Conservation (phyloP, 108 stramenopile species). For the Pseudonitzschia multistriata region DNA sequence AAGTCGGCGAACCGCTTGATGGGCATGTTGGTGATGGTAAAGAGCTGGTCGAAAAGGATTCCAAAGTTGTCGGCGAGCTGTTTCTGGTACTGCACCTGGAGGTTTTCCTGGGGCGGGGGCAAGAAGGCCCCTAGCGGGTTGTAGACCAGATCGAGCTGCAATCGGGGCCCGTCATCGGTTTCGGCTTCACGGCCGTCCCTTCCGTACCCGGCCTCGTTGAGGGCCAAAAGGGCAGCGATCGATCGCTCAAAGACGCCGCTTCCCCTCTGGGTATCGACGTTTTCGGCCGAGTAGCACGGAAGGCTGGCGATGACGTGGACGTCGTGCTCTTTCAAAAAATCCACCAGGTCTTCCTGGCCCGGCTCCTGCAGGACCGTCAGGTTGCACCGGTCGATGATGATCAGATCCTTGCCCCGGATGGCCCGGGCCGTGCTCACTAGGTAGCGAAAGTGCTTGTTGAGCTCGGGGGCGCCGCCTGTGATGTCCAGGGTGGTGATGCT, state of each 20-base stretch:
- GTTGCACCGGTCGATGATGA: conserved; percentile 97
- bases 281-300: conserved; percentile 92
- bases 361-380: conserved; percentile 95
- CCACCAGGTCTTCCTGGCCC: conserved; percentile 89
- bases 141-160: conserved; percentile 91
- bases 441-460: conserved; percentile 87
- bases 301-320: conserved; percentile 89
- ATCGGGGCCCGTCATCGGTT: conserved; percentile 23
- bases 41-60: conserved; percentile 86
- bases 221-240: conserved; percentile 82
- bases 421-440: conserved; percentile 81
- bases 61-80: conserved; percentile 89
- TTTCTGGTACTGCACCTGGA: conserved; percentile 86
- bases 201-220: conserved; percentile 94
- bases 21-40: conserved; percentile 99
- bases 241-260: conserved; percentile 92
- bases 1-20: conserved; percentile 96
- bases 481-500: conserved; percentile 88
- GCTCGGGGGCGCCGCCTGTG: conserved; percentile 96
- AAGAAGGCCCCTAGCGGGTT: conserved; percentile 96
- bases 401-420: conserved; percentile 63
- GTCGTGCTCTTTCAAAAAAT: conserved; percentile 86
- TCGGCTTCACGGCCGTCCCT: not conserved
- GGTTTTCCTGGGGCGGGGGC: conserved; percentile 77
- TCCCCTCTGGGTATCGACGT: conserved; percentile 95